These are phyloP conservation scores for Colletotrichum godetiae DNA, from an alignment of 2,329 filamentous ascomycete genomes.

Conservation along the genomic window DNA sequence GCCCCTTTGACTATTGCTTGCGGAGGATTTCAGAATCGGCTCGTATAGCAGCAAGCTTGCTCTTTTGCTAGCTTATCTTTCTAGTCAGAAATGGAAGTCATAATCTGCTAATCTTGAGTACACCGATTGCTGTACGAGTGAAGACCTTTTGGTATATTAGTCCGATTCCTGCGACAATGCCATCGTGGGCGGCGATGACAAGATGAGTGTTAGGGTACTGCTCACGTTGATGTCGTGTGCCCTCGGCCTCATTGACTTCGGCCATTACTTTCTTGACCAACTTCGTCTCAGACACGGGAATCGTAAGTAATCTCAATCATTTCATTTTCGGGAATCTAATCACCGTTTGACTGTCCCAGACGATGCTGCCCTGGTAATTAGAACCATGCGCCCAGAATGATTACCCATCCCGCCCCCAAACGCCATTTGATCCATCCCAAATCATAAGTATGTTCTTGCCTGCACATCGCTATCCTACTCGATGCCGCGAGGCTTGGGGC, in stretches of 20 bases:
- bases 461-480: background rate
- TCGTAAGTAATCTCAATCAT: background rate
- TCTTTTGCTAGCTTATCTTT: background rate
- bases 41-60: background rate
- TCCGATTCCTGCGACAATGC: background rate
- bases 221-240: background rate
- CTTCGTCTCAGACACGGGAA: background rate
- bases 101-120: background rate
- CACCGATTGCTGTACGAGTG: background rate
- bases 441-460: background rate
- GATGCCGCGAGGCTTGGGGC: constrained; percentile 14
- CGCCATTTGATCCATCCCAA: constrained; percentile 20
- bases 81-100: background rate
- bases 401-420: constrained; percentile 21
- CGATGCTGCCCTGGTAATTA: constrained; percentile 22
- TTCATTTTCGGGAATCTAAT: constrained; percentile 9
- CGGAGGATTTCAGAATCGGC: background rate
- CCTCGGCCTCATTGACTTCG: too few species aligned
- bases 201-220: background rate
- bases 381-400: constrained; percentile 29
- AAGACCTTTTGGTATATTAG: background rate
- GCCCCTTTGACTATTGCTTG: background rate
- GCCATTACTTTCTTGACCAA: background rate
- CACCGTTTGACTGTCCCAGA: constrained; percentile 10
- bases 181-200: background rate